Evolutionary conservation across 257 asterid genomes (phyloP), one percentile per base, ranked within the genome.

Genomic region (Schizonepeta tenuifolia): DNA sequence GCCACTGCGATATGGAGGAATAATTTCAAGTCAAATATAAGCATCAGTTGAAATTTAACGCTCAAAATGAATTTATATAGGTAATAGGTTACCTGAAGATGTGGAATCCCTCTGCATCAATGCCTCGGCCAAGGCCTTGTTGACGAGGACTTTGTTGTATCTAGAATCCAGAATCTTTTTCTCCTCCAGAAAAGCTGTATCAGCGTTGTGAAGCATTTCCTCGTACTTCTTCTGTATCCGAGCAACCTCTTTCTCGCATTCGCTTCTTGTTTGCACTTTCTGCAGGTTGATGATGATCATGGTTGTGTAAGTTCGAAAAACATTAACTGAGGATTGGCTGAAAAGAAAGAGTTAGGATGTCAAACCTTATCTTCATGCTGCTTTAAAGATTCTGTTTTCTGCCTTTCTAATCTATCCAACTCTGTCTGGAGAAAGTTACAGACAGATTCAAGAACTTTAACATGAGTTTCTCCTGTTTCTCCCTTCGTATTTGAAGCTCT

Each of bases 351-450:
- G 33, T 26, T 13, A 11, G 46, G 71, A 41, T 31, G 65, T 74
- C 85, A 57, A 67, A 89, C 96, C 93, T 58, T 59, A 65, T 86
- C 82, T 57, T 86, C 81, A 12, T 84, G 90, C 71, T 51, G 63
- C 67, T 78, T 77, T 15, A 47, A 17, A 55, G 47, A 65, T 33
- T 74, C 82, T 2, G 75, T 81, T 81, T 76, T 79, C 69, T 80
- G 72, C 54, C 79, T 79, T 24, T 79, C 83, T 57, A 85, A 71
- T 55, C 63, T 74, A 62, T 82, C 84, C 73, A 87, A 65, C 84
- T 81, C 85, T 43, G 47, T 65, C 67, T 79, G 77, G 46, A 84
- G 86, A 26, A 84, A 62, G 20, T 59, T 31, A 36, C 75, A 68
- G 61, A 74, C 81, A 59, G 83, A 59, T 65, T 76, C 73, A 59